phyloP scores from a whole-genome alignment of 352 stramenopile genomes.

The Halophytophthora polymorphica region DNA sequence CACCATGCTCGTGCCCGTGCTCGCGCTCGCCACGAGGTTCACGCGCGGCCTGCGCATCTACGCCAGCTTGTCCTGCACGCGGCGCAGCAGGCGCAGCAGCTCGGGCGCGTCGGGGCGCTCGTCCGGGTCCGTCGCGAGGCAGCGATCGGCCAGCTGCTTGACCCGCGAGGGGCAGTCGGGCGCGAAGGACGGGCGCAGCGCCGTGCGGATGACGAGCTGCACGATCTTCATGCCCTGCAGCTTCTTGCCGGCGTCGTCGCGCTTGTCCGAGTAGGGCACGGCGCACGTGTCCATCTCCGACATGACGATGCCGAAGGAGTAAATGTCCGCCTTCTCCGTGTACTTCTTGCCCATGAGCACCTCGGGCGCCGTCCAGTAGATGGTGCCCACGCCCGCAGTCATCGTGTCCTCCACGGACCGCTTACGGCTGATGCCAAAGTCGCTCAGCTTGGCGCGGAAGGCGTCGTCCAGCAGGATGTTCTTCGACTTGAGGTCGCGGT shows the following conservation, averaged over 20 bases:
- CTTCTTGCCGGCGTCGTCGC: conserved; percentile 66
- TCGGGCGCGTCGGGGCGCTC: conserved; percentile 63
- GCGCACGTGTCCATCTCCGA: conserved; percentile 76
- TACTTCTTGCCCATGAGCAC: conserved; percentile 84
- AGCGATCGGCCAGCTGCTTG: conserved; percentile 56
- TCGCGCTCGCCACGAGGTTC: not conserved
- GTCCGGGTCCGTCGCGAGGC: conserved; percentile 69
- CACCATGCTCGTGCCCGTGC: too few relatives aligned
- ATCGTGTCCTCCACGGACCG: conserved; percentile 78
- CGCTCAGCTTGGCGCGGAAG: conserved; percentile 64
- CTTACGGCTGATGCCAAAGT: conserved; percentile 80
- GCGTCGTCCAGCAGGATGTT: conserved; percentile 70
- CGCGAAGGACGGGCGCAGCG: conserved; percentile 61
- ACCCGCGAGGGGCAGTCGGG: conserved; percentile 47
- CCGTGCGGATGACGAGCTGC: conserved; percentile 73
- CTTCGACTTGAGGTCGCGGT: conserved; percentile 77
- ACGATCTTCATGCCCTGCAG: conserved; percentile 85
- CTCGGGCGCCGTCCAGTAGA: conserved; percentile 82
- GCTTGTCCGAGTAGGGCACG: conserved; percentile 80
- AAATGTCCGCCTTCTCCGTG: conserved; percentile 83
- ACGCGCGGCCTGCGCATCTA: conserved; percentile 17
- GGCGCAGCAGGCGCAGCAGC: conserved; percentile 67
- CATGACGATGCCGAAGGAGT: conserved; percentile 81
- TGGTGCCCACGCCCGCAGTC: conserved; percentile 77
- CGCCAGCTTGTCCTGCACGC: conserved; percentile 33